A percentile compares a stretch with the other conserved stretches of the same genome.
phyloP scores from a whole-genome alignment of 2,329 filamentous ascomycete species.

The Venturia effusa region DNA sequence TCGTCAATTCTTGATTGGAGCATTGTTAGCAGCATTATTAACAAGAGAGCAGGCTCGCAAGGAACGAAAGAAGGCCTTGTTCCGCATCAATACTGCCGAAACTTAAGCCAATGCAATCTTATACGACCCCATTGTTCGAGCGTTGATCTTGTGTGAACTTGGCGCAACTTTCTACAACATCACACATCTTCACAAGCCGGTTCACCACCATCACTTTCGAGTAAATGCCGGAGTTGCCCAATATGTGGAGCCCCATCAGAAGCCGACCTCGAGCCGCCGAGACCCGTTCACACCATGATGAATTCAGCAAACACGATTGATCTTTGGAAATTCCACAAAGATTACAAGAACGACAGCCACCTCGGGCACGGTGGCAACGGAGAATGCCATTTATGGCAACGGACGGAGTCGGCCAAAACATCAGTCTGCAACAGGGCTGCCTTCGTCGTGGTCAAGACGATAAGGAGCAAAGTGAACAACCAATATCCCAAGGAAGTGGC shows the following conservation, averaged over 20 bases:
- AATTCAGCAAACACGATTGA: not conserved
- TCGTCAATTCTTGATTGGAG: too few species aligned
- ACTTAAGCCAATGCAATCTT: not conserved
- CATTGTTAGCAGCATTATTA: too few species aligned
- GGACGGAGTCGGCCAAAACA: not conserved
- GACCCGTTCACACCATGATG: not conserved
- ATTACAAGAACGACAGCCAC: not conserved
- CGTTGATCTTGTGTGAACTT: not conserved
- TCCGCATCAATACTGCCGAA: not conserved
- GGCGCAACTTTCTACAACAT: not conserved
- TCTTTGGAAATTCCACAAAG: not conserved
- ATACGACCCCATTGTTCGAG: not conserved
- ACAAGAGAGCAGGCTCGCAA: too few species aligned
- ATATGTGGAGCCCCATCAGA: not conserved
- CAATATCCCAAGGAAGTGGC: not conserved
- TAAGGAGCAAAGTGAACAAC: not conserved
- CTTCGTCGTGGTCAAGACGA: not conserved
- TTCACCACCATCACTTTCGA: not conserved
- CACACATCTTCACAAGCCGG: not conserved
- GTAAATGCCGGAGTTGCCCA: not conserved
- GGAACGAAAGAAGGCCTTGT: too few species aligned
- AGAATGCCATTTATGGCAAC: not conserved
- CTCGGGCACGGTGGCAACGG: not conserved
- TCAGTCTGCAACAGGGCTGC: not conserved
- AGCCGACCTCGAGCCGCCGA: not conserved